Percentiles rank a stretch among this genome's conserved stretches.
These are phyloP conservation scores for Aspergillus biplanus DNA, from an alignment of 495 filamentous ascomycete species.

Conservation along the genomic window DNA sequence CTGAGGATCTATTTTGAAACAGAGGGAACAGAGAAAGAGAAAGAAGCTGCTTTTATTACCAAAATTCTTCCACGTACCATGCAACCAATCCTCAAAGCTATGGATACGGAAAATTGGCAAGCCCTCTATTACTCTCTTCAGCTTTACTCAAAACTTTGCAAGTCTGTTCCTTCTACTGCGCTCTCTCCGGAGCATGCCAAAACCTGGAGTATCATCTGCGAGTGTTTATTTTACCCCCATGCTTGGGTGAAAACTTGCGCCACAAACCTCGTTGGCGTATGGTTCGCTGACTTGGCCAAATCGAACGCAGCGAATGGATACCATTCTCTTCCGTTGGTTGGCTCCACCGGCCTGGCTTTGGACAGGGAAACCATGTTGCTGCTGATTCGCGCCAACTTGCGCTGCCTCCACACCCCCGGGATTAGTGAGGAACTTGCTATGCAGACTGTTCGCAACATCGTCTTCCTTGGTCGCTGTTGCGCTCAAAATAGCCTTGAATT, in stretches of 20 bases:
- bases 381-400: constrained; percentile 64
- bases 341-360: constrained; percentile 72
- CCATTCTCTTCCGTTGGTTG: constrained; percentile 62
- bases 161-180: constrained; percentile 62
- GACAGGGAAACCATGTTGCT: constrained; percentile 64
- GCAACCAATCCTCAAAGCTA: constrained; percentile 48
- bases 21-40: constrained; percentile 62
- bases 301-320: constrained; percentile 57
- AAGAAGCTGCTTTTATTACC: constrained; percentile 56
- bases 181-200: constrained; percentile 57
- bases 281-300: constrained; percentile 77
- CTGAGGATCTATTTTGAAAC: constrained; percentile 84
- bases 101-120: constrained; percentile 68
- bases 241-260: constrained; percentile 76
- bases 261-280: constrained; percentile 72
- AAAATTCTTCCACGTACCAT: constrained; percentile 52
- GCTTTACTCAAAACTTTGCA: constrained; percentile 67
- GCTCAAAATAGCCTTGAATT: constrained; percentile 64
- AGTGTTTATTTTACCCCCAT: constrained; percentile 73
- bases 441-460: constrained; percentile 74
- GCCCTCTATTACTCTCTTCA: constrained; percentile 76
- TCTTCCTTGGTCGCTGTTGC: constrained; percentile 74
- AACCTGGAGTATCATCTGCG: constrained; percentile 69
- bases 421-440: constrained; percentile 69
- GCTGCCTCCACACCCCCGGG: constrained; percentile 65